Evolutionary conservation across 2,329 filamentous ascomycete genomes (phyloP), one percentile per base, ranked within the genome.

Genomic region (Didymella keratinophila): DNA sequence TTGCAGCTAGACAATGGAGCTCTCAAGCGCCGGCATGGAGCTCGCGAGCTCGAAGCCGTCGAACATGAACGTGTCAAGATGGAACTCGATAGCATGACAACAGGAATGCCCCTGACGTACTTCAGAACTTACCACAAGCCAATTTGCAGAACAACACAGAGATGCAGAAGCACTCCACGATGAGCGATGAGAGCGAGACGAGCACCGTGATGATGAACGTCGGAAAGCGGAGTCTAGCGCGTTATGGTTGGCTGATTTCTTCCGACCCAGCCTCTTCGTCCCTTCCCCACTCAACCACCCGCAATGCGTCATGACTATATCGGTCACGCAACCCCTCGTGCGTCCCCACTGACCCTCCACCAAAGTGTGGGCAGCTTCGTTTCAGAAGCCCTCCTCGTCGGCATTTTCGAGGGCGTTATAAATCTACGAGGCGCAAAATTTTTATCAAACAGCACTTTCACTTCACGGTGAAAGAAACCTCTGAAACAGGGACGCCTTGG

Each of bases 221-320:
- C 53, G 45, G 53, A 55, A 42, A 14, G 32, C 28, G 51, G 43
- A 50, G 48, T 27, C 51, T 52, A 56, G 53, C 48, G 54, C 53
- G 46, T 58, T 60, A 41, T 56, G 60, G 65, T 63, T 66, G 62
- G 61, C 43, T 43, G 27, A 37, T 36, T 27, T 37, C 36, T 20
- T 32, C 46, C 37, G 43, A 28, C 54, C 57, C 61, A 58, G 55
- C 58, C 57, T 48, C 56, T 27, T 42, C 43, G 18, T 37, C 20
- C 21, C 21, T 34, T n/a, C 20, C 52, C 52, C 41, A 42, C 45
- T 45, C 60, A 48, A 54, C 20, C 56, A 48, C 42, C 54, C 52
- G 30, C 49, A 50, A 51, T 37, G 36, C 62, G 43, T 57, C 54
- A 52, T 47, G 10, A 30, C 12, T 34, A 2, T 12, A 5, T 14